Conservation (phyloP, 306 rosid species). For the Carpinus viminea region DNA sequence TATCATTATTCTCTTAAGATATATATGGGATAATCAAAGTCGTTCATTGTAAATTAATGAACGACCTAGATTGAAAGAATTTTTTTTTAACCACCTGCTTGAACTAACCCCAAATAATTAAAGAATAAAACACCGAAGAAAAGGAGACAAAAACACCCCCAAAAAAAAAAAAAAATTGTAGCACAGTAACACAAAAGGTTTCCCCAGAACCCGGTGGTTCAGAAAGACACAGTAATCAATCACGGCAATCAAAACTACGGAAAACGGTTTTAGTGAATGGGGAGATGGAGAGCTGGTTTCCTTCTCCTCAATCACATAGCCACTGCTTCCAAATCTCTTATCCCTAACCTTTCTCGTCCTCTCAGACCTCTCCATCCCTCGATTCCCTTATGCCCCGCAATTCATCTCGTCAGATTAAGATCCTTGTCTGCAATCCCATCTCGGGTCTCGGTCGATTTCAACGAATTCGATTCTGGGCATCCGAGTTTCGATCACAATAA, state of each 20-base stretch:
- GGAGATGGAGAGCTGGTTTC: constrained; percentile 76
- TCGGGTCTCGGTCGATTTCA: constrained; percentile 26
- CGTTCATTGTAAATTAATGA: no score
- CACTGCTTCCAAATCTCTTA: constrained; percentile 33
- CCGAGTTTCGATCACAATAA: constrained; percentile 14
- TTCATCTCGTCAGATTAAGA: constrained; percentile 37
- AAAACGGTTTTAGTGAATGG: constrained; percentile 56
- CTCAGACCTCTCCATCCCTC: constrained; percentile 20
- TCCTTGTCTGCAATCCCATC: constrained; percentile 60
- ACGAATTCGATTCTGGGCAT: constrained; percentile 44
- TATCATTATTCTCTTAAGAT: no score
- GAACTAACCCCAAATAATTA: no score
- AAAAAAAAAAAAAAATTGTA: background rate
- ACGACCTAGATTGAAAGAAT: no score
- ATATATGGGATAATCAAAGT: no score
- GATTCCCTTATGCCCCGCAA: constrained; percentile 10
- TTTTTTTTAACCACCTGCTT: no score
- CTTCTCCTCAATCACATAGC: constrained; percentile 45
- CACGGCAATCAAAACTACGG: background rate
- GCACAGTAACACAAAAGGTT: background rate
- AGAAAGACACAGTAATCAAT: background rate
- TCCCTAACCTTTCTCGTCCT: constrained; percentile 5
- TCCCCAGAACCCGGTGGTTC: no score
- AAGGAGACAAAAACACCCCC: no score
- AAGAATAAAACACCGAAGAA: no score